Percentiles rank a stretch among this genome's conserved stretches.
These are phyloP conservation scores for Xylaria flabelliformis DNA, from an alignment of 495 filamentous ascomycete species.

Conservation along the genomic window DNA sequence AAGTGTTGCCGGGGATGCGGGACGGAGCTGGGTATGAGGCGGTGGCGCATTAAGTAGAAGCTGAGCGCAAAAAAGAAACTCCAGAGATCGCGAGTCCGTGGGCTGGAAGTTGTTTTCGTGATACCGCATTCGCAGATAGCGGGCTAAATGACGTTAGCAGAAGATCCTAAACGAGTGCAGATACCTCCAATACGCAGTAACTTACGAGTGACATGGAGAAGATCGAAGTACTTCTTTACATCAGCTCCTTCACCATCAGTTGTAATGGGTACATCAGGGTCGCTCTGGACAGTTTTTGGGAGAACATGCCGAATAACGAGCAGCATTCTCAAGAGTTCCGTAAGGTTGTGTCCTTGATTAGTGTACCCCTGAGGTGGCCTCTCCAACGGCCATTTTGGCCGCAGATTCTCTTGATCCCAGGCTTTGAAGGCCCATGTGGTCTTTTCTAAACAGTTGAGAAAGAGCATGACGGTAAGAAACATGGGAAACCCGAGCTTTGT, in stretches of 20 bases:
- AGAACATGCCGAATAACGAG: conserved; percentile 74
- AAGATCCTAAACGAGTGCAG: neutral
- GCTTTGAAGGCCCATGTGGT: conserved; percentile 82
- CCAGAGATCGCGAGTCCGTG: conserved; percentile 68
- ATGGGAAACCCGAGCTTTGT: conserved; percentile 72
- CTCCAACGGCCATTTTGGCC: conserved; percentile 73
- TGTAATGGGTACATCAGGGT: conserved; percentile 61
- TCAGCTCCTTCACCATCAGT: conserved; percentile 60
- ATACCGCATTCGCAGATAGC: conserved; percentile 47
- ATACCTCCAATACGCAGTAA: conserved; percentile 10
- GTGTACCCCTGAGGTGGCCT: conserved; percentile 68
- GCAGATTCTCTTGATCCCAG: conserved; percentile 67
- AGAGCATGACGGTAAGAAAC: conserved; percentile 74
- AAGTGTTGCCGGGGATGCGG: neutral
- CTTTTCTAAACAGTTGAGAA: conserved; percentile 82
- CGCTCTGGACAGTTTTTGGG: conserved; percentile 61
- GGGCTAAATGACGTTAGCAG: conserved; percentile 37
- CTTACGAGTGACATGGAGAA: conserved; percentile 67
- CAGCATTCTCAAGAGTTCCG: conserved; percentile 76
- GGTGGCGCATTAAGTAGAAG: conserved; percentile 53
- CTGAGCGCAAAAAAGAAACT: conserved; percentile 68
- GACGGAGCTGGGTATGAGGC: conserved; percentile 6
- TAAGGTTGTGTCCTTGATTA: conserved; percentile 74
- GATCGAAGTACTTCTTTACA: conserved; percentile 65
- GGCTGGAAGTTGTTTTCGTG: conserved; percentile 64